A percentile compares a stretch with the other conserved stretches of the same genome.
Evolutionary conservation across 106 monocot genomes (phyloP).

Genomic region (Acorus gramineus): DNA sequence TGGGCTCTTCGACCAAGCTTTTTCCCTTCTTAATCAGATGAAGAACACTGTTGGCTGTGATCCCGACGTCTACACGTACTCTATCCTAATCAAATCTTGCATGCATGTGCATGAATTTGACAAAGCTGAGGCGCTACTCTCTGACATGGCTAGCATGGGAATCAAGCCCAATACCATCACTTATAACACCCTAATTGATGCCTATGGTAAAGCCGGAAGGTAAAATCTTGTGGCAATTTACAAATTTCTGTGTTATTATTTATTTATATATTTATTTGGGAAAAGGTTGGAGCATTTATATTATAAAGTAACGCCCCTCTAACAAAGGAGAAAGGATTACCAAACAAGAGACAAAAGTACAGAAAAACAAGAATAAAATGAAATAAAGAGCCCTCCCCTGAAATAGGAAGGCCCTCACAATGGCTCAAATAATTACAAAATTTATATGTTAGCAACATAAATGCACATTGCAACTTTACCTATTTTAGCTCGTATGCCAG

Average conservation of each 20-base stretch:
- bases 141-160: conserved; percentile 56
- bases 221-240: conserved; percentile 13
- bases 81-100: conserved; percentile 92
- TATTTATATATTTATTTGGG: background rate
- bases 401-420: too few species aligned
- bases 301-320: too few species aligned
- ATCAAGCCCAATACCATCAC: conserved; percentile 72
- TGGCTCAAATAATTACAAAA: too few species aligned
- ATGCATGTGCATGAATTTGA: conserved; percentile 62
- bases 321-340: too few species aligned
- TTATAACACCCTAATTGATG: conserved; percentile 91
- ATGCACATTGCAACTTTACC: too few species aligned
- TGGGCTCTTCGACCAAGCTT: conserved; percentile 69
- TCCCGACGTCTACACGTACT: conserved; percentile 92
- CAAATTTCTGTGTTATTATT: background rate
- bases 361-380: too few species aligned
- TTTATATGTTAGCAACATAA: too few species aligned
- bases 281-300: too few species aligned
- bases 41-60: conserved; percentile 67
- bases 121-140: conserved; percentile 47
- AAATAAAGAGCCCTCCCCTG: too few species aligned
- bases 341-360: too few species aligned
- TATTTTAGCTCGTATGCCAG: too few species aligned
- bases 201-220: conserved; percentile 91
- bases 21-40: conserved; percentile 69